A percentile compares a stretch with the other conserved stretches of the same genome.
Conservation (phyloP, 1,284 basidiomycete species). For the Bondarzewia mesenterica region DNA sequence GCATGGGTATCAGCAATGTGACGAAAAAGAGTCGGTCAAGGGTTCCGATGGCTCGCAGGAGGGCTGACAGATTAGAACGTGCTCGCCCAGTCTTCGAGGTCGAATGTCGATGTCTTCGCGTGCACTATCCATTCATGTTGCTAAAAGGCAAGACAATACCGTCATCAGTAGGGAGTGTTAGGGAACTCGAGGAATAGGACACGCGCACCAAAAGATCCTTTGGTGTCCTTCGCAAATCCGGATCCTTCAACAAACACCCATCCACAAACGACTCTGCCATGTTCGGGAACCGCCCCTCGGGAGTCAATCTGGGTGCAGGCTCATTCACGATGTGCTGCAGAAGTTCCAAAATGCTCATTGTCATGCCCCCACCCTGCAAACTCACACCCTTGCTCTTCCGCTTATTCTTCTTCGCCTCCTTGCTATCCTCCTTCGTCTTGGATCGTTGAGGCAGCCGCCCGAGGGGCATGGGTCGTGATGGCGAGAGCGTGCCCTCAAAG, state of each 20-base stretch:
- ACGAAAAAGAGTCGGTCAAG: background rate
- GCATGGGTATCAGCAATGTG: no score
- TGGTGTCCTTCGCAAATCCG: slow-evolving; percentile 66
- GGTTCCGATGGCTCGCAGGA: background rate
- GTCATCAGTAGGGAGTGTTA: background rate
- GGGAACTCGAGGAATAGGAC: background rate
- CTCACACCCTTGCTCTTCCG: slow-evolving; percentile 78
- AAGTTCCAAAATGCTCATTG: slow-evolving; percentile 95
- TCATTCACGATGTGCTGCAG: slow-evolving; percentile 98
- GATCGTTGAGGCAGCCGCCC: slow-evolving; percentile 16
- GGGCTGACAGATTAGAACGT: slow-evolving; percentile 33
- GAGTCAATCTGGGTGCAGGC: slow-evolving; percentile 76
- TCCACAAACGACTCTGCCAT: slow-evolving; percentile 77
- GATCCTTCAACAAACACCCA: slow-evolving; percentile 80
- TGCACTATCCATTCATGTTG: slow-evolving; percentile 49
- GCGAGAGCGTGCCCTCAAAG: slow-evolving; percentile 62
- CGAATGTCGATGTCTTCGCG: slow-evolving; percentile 39
- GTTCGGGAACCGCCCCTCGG: slow-evolving; percentile 60
- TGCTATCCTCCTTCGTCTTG: slow-evolving; percentile 33
- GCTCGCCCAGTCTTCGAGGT: slow-evolving; percentile 56
- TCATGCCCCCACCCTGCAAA: slow-evolving; percentile 84
- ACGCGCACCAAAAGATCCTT: slow-evolving; percentile 66
- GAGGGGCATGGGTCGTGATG: slow-evolving; percentile 39
- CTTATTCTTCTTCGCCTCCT: slow-evolving; percentile 40
- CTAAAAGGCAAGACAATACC: background rate